Percentiles rank a stretch among this genome's conserved stretches.
These are phyloP conservation scores for Sarocladium kiliense DNA, from an alignment of 2,329 filamentous ascomycete genomes.

Conservation along the genomic window DNA sequence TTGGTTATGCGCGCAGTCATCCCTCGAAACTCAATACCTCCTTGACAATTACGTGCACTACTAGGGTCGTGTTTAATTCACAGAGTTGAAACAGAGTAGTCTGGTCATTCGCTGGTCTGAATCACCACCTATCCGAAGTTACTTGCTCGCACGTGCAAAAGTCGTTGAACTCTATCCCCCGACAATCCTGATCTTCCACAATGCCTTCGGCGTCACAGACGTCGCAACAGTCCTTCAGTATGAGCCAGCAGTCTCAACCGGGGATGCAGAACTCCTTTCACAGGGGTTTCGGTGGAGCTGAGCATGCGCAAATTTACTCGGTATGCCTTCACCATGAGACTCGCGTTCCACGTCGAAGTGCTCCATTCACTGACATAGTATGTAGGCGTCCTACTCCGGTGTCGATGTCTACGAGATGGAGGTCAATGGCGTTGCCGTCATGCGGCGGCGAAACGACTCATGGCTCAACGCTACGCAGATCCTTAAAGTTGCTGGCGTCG, in stretches of 20 bases:
- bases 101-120: background rate
- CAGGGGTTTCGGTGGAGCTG: conserved; percentile 23
- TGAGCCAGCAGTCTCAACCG: conserved; percentile 49
- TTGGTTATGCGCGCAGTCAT: background rate
- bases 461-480: conserved; percentile 99
- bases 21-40: background rate
- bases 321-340: conserved; percentile 31
- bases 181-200: conserved; percentile 10
- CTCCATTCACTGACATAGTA: background rate
- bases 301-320: conserved; percentile 57
- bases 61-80: background rate
- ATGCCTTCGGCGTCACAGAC: conserved; percentile 44
- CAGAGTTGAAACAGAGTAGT: background rate
- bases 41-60: background rate
- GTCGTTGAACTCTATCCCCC: background rate
- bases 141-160: background rate
- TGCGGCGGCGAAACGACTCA: conserved; percentile 90
- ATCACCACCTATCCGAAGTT: background rate
- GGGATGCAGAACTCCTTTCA: conserved; percentile 32
- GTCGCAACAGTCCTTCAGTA: conserved; percentile 51
- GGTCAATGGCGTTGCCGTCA: conserved; percentile 86
- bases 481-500: conserved; percentile 92
- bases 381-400: conserved; percentile 81
- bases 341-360: background rate
- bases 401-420: conserved; percentile 99